Conservation (phyloP, 768 basidiomycete genomes). For the Clitopilus passeckerianus region DNA sequence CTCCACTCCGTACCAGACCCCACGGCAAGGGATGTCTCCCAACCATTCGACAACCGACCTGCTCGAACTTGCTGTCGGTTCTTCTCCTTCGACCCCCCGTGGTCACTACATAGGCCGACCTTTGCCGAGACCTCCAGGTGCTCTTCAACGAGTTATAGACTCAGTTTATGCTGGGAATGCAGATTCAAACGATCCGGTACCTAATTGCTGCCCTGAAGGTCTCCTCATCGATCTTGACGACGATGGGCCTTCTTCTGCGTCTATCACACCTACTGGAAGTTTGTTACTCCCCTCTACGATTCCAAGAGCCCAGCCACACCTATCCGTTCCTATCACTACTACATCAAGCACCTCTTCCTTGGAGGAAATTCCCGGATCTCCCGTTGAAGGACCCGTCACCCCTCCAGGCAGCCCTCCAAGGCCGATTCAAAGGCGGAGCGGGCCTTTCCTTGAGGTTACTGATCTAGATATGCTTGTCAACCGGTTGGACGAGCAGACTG, state of each 20-base stretch:
- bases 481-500: conserved; percentile 39
- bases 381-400: conserved; percentile 5
- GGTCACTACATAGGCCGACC: conserved; percentile 55
- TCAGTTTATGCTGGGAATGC: conserved; percentile 27
- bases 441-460: conserved; percentile 35
- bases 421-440: conserved; percentile 2
- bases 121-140: conserved; percentile 40
- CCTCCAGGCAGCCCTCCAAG: conserved; percentile 4
- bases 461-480: conserved; percentile 64
- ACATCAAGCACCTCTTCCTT: conserved; percentile 13
- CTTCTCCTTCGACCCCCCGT: conserved; percentile 18
- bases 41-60: not conserved
- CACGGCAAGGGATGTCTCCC: not conserved
- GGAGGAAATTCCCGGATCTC: conserved; percentile 12
- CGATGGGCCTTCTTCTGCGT: conserved; percentile 8
- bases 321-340: not conserved
- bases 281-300: not conserved
- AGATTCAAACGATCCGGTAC: conserved; percentile 8
- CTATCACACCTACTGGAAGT: not conserved
- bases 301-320: not conserved
- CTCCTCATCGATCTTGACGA: conserved; percentile 55
- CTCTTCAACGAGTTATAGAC: conserved; percentile 21
- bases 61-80: not conserved
- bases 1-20: not conserved
- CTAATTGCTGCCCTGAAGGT: conserved; percentile 37